These are phyloP conservation scores for Aspergillus sp. DNA, from an alignment of 2,329 filamentous ascomycete genomes.

Conservation along the genomic window DNA sequence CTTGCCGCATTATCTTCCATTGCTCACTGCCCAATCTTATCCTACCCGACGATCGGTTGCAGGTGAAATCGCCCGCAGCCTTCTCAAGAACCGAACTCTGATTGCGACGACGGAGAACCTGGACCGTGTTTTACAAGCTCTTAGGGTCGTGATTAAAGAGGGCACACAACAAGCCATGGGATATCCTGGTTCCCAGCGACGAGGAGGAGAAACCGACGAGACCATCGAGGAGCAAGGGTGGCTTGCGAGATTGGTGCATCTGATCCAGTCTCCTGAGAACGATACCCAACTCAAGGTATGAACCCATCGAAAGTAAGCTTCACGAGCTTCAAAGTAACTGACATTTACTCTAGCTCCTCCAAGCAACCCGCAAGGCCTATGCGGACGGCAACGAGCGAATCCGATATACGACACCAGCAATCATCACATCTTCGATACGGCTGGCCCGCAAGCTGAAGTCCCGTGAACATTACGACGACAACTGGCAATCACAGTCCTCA, in stretches of 20 bases:
- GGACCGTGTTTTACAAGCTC: constrained; percentile 78
- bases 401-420: constrained; percentile 86
- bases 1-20: constrained; percentile 82
- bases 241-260: constrained; percentile 85
- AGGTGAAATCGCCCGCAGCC: constrained; percentile 72
- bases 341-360: constrained; percentile 55
- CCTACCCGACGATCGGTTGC: constrained; percentile 85
- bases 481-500: constrained; percentile 66
- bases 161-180: constrained; percentile 76
- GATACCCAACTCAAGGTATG: constrained; percentile 78
- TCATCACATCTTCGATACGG: constrained; percentile 85
- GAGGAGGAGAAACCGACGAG: constrained; percentile 83
- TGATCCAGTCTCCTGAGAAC: constrained; percentile 76
- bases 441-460: constrained; percentile 82
- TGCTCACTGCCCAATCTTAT: constrained; percentile 87
- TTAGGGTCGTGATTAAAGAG: constrained; percentile 90
- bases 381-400: constrained; percentile 90
- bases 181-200: constrained; percentile 71
- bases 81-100: constrained; percentile 74
- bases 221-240: constrained; percentile 97
- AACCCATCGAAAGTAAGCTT: not conserved
- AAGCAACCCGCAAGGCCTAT: constrained; percentile 80
- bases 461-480: constrained; percentile 78
- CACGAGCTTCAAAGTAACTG: constrained; percentile 4
- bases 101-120: constrained; percentile 74